phyloP scores from a whole-genome alignment of 495 filamentous ascomycete species.

The Glutinoglossum americanum region DNA sequence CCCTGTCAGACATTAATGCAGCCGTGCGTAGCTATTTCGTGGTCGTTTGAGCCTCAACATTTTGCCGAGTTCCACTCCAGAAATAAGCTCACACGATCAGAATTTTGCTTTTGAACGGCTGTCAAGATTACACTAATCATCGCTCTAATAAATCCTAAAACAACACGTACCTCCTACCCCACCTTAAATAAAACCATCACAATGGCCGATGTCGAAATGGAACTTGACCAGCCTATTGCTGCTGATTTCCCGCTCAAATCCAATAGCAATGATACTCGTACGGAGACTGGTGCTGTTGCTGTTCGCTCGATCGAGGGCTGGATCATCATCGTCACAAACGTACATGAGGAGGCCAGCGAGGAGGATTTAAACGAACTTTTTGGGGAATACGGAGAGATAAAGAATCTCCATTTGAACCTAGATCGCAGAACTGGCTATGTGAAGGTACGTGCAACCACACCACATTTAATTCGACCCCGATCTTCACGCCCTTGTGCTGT shows the following conservation, averaged over 20 bases:
- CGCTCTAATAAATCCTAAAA: not conserved
- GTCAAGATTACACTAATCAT: no score
- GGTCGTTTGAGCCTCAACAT: not conserved
- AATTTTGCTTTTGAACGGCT: no score
- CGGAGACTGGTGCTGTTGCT: slow-evolving; percentile 37
- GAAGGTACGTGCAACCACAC: slow-evolving; percentile 38
- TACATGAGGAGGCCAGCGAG: slow-evolving; percentile 93
- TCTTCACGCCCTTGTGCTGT: not conserved
- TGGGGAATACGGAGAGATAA: slow-evolving; percentile 90
- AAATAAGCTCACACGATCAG: not conserved
- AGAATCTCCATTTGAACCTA: slow-evolving; percentile 87
- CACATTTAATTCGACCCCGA: not conserved
- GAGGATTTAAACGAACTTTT: slow-evolving; percentile 90
- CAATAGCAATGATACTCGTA: slow-evolving; percentile 1
- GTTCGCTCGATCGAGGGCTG: slow-evolving; percentile 98
- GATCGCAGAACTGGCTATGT: slow-evolving; percentile 94
- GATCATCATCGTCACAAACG: slow-evolving; percentile 92
- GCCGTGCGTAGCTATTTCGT: not conserved
- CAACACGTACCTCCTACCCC: not conserved
- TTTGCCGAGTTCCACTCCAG: not conserved
- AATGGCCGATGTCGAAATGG: slow-evolving; percentile 8
- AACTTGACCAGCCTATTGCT: slow-evolving; percentile 3
- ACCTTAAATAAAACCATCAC: not conserved
- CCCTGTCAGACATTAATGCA: not conserved
- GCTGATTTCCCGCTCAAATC: not conserved